Evolutionary conservation across 768 basidiomycete species (phyloP).

Genomic region (Tephrocybe sp.): DNA sequence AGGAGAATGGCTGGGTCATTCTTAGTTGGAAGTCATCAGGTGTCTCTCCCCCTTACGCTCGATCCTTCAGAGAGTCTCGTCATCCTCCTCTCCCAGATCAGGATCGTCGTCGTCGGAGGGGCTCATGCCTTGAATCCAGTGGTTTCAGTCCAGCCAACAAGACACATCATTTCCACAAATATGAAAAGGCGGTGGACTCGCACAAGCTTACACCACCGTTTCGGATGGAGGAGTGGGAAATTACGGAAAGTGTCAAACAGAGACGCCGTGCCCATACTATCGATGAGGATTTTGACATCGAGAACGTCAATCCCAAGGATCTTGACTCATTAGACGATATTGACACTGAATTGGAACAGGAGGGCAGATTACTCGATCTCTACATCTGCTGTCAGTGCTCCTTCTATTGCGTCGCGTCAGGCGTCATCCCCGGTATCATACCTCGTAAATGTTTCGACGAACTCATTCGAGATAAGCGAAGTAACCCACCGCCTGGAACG

Average conservation of each 20-base stretch:
- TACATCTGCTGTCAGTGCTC: conserved; percentile 87
- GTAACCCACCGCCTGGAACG: conserved; percentile 56
- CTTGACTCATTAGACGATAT: conserved; percentile 28
- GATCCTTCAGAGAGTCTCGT: conserved; percentile 43
- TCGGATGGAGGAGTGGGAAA: conserved; percentile 59
- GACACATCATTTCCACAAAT: conserved; percentile 82
- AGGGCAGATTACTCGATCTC: conserved; percentile 65
- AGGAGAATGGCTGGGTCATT: conserved; percentile 82
- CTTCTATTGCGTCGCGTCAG: conserved; percentile 66
- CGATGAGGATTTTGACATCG: conserved; percentile 41
- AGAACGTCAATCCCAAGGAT: conserved; percentile 34
- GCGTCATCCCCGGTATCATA: conserved; percentile 71
- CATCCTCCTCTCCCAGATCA: conserved; percentile 54
- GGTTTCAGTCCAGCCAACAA: conserved; percentile 47
- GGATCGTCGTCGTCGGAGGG: conserved; percentile 42
- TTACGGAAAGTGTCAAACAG: conserved; percentile 46
- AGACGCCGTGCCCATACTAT: conserved; percentile 42
- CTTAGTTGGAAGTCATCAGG: conserved; percentile 66
- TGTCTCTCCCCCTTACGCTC: conserved; percentile 58
- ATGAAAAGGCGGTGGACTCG: conserved; percentile 68
- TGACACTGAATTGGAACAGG: conserved; percentile 35
- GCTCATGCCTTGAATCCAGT: conserved; percentile 54
- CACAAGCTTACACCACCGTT: conserved; percentile 61
- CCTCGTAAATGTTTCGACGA: conserved; percentile 60
- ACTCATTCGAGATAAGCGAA: conserved; percentile 57